Conservation (phyloP, 495 filamentous ascomycete species). For the Coniosporium apollinis region DNA sequence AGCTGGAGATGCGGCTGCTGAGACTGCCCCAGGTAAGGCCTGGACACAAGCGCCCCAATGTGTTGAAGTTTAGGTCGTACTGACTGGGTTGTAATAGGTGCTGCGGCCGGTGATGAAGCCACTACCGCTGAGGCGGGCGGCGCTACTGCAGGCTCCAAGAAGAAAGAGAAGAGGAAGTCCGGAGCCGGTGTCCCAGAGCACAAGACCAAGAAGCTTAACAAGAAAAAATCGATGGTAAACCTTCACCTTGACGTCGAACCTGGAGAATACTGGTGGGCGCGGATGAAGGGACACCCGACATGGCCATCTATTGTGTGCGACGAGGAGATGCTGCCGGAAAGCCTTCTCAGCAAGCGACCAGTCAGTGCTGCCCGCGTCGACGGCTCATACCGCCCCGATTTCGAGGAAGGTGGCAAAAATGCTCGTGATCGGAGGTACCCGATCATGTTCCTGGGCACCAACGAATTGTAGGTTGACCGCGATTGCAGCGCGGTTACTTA, state of each 20-base stretch:
- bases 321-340: conserved; percentile 72
- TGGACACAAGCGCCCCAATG: too few species aligned
- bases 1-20: too few species aligned
- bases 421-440: conserved; percentile 70
- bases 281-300: conserved; percentile 74
- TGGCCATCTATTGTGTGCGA: conserved; percentile 88
- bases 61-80: too few species aligned
- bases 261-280: conserved; percentile 71
- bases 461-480: conserved; percentile 89
- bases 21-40: too few species aligned
- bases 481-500: too few species aligned
- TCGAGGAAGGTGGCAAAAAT: conserved; percentile 67
- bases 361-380: conserved; percentile 65
- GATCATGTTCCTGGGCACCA: conserved; percentile 83
- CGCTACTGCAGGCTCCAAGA: conserved; percentile 17
- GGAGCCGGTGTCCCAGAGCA: conserved; percentile 44
- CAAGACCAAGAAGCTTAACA: conserved; percentile 65
- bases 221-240: conserved; percentile 60
- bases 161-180: conserved; percentile 48
- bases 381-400: conserved; percentile 70
- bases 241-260: conserved; percentile 66
- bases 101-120: too few species aligned
- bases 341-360: conserved; percentile 52
- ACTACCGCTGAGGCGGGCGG: conserved; percentile 9
- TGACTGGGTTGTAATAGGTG: too few species aligned